phyloP scores from a whole-genome alignment of 2,329 filamentous ascomycete species.

The Lachnellula cervina region DNA sequence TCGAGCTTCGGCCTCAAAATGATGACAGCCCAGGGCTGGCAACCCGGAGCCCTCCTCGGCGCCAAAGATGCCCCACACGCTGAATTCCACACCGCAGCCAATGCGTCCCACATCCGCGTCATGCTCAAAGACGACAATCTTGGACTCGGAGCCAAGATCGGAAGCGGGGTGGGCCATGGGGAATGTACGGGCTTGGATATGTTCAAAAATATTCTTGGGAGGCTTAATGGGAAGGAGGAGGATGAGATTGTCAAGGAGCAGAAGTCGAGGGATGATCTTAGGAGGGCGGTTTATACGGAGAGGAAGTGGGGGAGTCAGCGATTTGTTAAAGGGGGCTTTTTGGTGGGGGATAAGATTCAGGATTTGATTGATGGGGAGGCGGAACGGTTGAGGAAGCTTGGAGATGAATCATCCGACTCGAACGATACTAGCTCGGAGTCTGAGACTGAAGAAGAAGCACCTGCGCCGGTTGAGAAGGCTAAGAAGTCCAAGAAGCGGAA shows the following conservation, averaged over 20 bases:
- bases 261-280: slow-evolving; percentile 61
- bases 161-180: slow-evolving; percentile 59
- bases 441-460: slow-evolving; percentile 14
- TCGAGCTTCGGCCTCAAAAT: slow-evolving; percentile 85
- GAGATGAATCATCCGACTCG: slow-evolving; percentile 12
- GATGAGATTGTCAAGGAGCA: slow-evolving; percentile 67
- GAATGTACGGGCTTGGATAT: slow-evolving; percentile 81
- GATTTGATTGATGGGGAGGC: slow-evolving; percentile 37
- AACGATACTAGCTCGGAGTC: slow-evolving; percentile 12
- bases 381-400: slow-evolving; percentile 29
- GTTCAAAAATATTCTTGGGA: slow-evolving; percentile 79
- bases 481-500: slow-evolving; percentile 39
- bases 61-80: slow-evolving; percentile 71
- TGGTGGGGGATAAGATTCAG: slow-evolving; percentile 53
- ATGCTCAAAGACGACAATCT: slow-evolving; percentile 85
- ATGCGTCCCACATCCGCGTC: slow-evolving; percentile 79
- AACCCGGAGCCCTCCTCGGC: slow-evolving; percentile 77
- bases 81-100: slow-evolving; percentile 72
- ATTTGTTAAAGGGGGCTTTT: slow-evolving; percentile 81
- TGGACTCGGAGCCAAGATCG: slow-evolving; percentile 77
- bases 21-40: slow-evolving; percentile 84
- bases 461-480: slow-evolving; percentile 14
- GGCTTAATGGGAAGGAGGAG: slow-evolving; percentile 83
- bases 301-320: slow-evolving; percentile 74
- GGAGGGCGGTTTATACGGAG: slow-evolving; percentile 68